A percentile compares a stretch with the other conserved stretches of the same genome.
Conservation (phyloP, 208 protist species). For the Angomonas deanei region DNA sequence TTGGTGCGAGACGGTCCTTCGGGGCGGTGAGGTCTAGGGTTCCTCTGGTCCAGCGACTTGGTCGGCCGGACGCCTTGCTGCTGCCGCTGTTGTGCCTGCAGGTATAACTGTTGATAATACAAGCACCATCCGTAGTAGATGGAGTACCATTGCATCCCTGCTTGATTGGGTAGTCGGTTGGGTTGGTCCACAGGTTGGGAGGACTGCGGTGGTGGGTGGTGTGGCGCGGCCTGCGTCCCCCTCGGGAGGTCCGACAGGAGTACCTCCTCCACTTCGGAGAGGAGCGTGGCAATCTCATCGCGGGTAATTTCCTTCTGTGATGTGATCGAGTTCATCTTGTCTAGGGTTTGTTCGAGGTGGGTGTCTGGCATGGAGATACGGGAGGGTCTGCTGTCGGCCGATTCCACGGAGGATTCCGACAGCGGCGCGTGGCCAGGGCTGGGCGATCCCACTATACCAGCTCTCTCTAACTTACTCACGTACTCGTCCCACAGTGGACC, state of each 20-base stretch:
- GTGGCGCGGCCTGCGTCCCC: neutral
- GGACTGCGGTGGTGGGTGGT: neutral
- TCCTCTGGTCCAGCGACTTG: too few species aligned
- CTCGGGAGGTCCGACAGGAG: constrained; percentile 1
- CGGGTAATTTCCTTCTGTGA: constrained; percentile 1
- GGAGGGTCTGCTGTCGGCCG: neutral
- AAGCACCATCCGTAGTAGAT: constrained; percentile 57
- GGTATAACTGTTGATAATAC: constrained; percentile 64
- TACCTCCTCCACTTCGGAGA: constrained; percentile 29
- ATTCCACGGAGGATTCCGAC: neutral
- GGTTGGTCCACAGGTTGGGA: neutral
- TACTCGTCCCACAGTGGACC: too few species aligned
- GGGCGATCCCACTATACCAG: too few species aligned
- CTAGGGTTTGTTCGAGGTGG: neutral
- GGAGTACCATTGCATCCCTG: constrained; percentile 36
- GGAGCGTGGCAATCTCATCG: constrained; percentile 26
- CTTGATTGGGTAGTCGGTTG: neutral
- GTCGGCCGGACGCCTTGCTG: constrained; percentile 2
- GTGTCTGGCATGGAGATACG: neutral
- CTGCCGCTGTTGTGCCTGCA: constrained; percentile 11
- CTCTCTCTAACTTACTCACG: too few species aligned
- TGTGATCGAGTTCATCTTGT: constrained; percentile 17
- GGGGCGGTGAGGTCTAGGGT: too few species aligned
- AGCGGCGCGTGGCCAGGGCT: too few species aligned
- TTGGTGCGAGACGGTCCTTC: neutral